These are phyloP conservation scores for Dictyostelium capitatum DNA, from an alignment of 78 protist species.

Conservation along the genomic window DNA sequence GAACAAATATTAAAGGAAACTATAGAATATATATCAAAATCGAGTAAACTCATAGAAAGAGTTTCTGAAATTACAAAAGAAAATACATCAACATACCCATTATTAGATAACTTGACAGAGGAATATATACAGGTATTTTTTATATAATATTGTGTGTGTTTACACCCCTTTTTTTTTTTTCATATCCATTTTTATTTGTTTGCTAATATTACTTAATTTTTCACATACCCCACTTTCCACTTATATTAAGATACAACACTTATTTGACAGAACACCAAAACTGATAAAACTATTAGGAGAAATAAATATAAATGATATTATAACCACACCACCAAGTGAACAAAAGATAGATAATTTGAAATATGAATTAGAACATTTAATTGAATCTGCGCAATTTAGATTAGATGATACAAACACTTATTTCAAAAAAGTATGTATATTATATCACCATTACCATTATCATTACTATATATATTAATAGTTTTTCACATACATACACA, in stretches of 20 bases:
- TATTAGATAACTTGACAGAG: conserved; percentile 10
- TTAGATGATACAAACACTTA: background rate
- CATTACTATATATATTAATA: background rate
- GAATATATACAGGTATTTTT: background rate
- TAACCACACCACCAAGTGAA: background rate
- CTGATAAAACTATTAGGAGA: background rate
- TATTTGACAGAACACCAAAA: conserved; percentile 16
- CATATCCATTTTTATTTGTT: background rate
- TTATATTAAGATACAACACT: background rate
- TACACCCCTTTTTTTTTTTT: background rate
- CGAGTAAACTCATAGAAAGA: background rate
- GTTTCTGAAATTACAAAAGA: conserved; percentile 2
- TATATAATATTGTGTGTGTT: background rate
- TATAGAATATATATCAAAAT: background rate
- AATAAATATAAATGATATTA: background rate
- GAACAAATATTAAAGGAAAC: background rate
- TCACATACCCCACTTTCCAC: too few species aligned
- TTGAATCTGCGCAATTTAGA: background rate
- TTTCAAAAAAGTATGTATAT: conserved; percentile 5
- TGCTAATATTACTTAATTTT: background rate
- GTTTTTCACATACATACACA: background rate
- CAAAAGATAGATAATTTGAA: background rate
- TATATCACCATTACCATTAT: background rate
- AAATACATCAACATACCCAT: background rate
- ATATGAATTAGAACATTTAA: conserved; percentile 24